Evolutionary conservation across 768 basidiomycete genomes (phyloP), one percentile per base, ranked within the genome.

Genomic region (Tulasnella sp.): DNA sequence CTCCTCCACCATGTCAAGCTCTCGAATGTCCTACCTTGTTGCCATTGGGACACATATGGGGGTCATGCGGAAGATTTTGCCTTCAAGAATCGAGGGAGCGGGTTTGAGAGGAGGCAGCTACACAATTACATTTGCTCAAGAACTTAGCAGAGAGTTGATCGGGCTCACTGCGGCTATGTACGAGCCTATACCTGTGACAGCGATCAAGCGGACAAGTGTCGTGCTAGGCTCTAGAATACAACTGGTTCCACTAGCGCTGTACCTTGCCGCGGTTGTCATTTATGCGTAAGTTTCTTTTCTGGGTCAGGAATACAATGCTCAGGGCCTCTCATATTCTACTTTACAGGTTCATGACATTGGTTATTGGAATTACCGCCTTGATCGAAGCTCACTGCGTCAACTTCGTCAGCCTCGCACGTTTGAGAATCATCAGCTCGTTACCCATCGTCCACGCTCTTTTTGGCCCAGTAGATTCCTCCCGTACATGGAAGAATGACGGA

Each of bases 361-460:
- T 34, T 3, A 12, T 76, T 18, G 75, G 41, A 54, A 50, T 76
- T 20, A 28, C 24, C 22, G 41, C 46, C 24, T 11, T 34, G 18
- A 50, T 34, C 41, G 46, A 46, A 34, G 75, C 46, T 44, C 75
- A 44, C 28, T 76, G 48, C 46, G 41, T 42, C 40, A 75, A 44
- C 20, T 76, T 76, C 75, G 46, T 50, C 46, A 42, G 24, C 6
- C 75, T 76, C 22, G 42, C 40, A 37, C 75, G 34, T 3, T 6
- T n/a, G 16, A 24, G 44, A 50, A 24, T 76, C 20, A 76, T 48
- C n/a, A 50, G 28, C n/a, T 58, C 46, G 20, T n/a, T 76, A n/a
- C n/a, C 42, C 54, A 44, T 76, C 24, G n/a, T 76, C 48, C 76
- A 76, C 46, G 46, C 34, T 22, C 76, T 76, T 24, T 76, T 76